Evolutionary conservation across 78 protist species (phyloP), one percentile per base, ranked within the genome.

Genomic region (Trichosphaerium sp.): DNA sequence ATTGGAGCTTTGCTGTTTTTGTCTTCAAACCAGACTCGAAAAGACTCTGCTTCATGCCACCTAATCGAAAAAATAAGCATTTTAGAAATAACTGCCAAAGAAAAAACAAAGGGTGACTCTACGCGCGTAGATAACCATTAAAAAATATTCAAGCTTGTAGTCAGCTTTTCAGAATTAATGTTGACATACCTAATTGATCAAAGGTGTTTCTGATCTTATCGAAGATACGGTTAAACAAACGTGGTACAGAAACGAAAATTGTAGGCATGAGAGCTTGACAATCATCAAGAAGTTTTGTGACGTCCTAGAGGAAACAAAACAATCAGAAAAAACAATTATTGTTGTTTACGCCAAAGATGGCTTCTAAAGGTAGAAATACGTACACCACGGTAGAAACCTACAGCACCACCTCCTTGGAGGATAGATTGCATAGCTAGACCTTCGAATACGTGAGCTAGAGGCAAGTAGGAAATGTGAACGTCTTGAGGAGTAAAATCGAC

Each of bases 401-500:
- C 54, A 2, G 26, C 25, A 18, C 73, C 81, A 34, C 89, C 84
- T 14, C 29, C 47, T n/a, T 31, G 60, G 42, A 59, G 51, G 10
- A 70, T 54, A 4, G 38, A 25, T 28, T 44, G 18, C 37, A 64
- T 65, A 6, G 79, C 29, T 3, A 73, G 51, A 38, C 89, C 63
- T 75, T 91, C 98, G 29, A 94, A 65, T 39, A 91, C 71, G 75
- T 94, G 98, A 21, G 98, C 96, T 43, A 93, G 88, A 37, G 98
- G 98, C 28, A 94, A 78, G 72, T 88, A 94, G 23, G 90, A 71
- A 54, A 90, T 48, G 58, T 80, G 74, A 18, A 57, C 69, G 56
- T 85, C 82, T 11, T 63, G 80, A 56, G 37, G 2, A 69, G 74
- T 34, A 76, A 69, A 61, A 2, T 18, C 10, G 10, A 55, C 14